phyloP scores from a whole-genome alignment of 1,284 basidiomycete genomes.

The Ganoderma resinaceum region DNA sequence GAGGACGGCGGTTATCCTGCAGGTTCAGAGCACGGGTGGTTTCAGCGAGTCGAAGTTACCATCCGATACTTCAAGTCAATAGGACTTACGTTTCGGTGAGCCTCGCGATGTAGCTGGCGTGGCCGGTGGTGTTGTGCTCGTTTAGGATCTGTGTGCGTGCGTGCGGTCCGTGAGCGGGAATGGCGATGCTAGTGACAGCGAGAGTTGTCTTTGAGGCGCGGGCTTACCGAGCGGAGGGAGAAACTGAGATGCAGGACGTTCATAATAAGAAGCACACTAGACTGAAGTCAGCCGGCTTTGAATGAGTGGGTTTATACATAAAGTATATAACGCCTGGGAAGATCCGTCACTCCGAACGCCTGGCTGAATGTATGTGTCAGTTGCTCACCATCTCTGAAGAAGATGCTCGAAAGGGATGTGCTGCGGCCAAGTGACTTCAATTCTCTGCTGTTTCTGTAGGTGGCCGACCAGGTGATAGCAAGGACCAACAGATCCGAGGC shows the following conservation, averaged over 20 bases:
- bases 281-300: background rate
- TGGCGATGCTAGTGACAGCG: too few relatives aligned
- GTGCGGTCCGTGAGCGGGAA: too few relatives aligned
- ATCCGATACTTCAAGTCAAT: too few relatives aligned
- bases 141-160: constrained; percentile 1
- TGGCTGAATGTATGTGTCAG: background rate
- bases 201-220: too few relatives aligned
- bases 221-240: constrained; percentile 8
- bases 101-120: constrained; percentile 7
- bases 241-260: constrained; percentile 16
- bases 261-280: constrained; percentile 2
- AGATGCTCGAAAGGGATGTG: constrained; percentile 5
- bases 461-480: constrained; percentile 9
- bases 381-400: constrained; percentile 14
- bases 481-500: constrained; percentile 3
- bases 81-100: constrained; percentile 7
- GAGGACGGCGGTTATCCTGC: constrained; percentile 12
- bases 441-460: constrained; percentile 5
- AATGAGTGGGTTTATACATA: constrained; percentile 1
- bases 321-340: constrained; percentile 12
- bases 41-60: too few relatives aligned
- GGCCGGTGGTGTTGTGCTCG: background rate
- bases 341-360: too few relatives aligned
- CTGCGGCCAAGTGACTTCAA: background rate
- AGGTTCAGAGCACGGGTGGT: background rate